A percentile compares a stretch with the other conserved stretches of the same genome.
Conservation (phyloP, 2,329 filamentous ascomycete genomes). For the Teratosphaeriaceae sp. region DNA sequence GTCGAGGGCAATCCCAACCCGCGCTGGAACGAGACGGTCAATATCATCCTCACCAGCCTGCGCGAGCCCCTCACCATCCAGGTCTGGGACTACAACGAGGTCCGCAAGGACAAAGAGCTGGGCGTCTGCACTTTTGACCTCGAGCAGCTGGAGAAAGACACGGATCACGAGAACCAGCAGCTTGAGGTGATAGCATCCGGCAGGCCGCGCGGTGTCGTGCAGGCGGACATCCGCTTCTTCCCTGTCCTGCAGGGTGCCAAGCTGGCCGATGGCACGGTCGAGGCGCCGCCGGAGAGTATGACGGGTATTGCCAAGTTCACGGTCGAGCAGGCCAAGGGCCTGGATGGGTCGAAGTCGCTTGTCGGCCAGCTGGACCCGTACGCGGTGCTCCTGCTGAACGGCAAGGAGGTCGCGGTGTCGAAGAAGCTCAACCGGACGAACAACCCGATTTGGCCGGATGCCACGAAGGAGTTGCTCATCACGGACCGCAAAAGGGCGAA, state of each 20-base stretch:
- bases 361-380: conserved; percentile 90
- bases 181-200: conserved; percentile 81
- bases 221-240: conserved; percentile 88
- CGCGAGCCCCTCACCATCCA: conserved; percentile 80
- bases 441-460: conserved; percentile 92
- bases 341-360: conserved; percentile 87
- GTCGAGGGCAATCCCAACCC: conserved; percentile 79
- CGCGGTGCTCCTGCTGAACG: conserved; percentile 79
- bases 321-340: conserved; percentile 91
- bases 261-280: conserved; percentile 67
- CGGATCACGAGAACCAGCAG: conserved; percentile 74
- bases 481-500: conserved; percentile 88
- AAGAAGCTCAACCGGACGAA: conserved; percentile 96
- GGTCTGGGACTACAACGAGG: conserved; percentile 89
- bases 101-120: conserved; percentile 92
- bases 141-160: conserved; percentile 70
- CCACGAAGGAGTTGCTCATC: conserved; percentile 88
- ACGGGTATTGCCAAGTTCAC: conserved; percentile 93
- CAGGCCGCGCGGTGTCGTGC: conserved; percentile 71
- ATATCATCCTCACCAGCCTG: conserved; percentile 87
- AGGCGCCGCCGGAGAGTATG: conserved; percentile 79
- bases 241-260: conserved; percentile 72
- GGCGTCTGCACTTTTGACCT: conserved; percentile 79
- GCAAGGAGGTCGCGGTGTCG: conserved; percentile 81
- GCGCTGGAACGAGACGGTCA: conserved; percentile 94